Evolutionary conservation across 306 rosid species (phyloP).

Genomic region (Rosa rugosa): DNA sequence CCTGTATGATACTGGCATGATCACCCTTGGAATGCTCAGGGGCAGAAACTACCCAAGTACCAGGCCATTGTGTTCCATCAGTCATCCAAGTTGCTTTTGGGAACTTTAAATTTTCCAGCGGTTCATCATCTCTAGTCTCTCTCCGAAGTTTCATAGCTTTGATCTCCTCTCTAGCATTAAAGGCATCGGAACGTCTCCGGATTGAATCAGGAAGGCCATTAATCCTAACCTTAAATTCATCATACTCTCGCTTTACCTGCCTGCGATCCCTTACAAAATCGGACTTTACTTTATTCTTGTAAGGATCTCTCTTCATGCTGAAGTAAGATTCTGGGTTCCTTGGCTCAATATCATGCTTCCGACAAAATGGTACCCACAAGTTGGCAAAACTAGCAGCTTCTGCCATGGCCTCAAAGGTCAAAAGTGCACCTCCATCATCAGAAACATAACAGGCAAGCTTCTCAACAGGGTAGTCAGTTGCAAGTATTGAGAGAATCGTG

Average conservation of each 20-base stretch:
- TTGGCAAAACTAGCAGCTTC: conserved; percentile 86
- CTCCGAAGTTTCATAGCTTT: conserved; percentile 54
- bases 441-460: conserved; percentile 83
- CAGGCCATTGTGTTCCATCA: conserved; percentile 78
- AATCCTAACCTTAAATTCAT: conserved; percentile 73
- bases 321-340: conserved; percentile 81
- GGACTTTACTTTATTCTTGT: conserved; percentile 59
- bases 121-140: conserved; percentile 57
- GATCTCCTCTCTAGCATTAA: conserved; percentile 63
- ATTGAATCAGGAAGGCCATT: conserved; percentile 78
- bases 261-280: conserved; percentile 87
- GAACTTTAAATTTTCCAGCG: conserved; percentile 38
- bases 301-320: conserved; percentile 65
- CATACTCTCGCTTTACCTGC: conserved; percentile 73
- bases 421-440: conserved; percentile 86
- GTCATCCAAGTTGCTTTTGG: conserved; percentile 83
- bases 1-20: conserved; percentile 85
- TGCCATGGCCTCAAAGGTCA: conserved; percentile 87
- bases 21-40: conserved; percentile 70
- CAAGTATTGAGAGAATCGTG: conserved; percentile 74
- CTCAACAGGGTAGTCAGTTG: conserved; percentile 74
- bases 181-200: conserved; percentile 72
- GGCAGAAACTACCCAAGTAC: conserved; percentile 58
- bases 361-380: conserved; percentile 79
- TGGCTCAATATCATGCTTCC: conserved; percentile 76